phyloP scores from a whole-genome alignment of 2,329 filamentous ascomycete genomes.

The Paracoccidioides brasiliensis region DNA sequence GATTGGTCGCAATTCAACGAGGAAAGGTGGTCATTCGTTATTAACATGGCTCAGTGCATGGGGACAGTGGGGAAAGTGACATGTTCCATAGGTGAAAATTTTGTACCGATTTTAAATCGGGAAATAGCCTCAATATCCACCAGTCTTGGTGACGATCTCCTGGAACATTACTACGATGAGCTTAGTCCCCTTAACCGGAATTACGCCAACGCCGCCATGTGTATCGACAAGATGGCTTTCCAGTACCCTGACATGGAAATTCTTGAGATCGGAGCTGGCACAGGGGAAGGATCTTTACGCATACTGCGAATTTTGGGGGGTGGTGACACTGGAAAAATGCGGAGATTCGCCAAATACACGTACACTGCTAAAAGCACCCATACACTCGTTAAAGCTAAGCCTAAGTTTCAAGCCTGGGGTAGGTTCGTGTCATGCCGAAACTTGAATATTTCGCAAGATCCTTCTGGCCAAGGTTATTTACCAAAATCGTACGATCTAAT shows the following conservation, averaged over 20 bases:
- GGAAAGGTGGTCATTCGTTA: neutral
- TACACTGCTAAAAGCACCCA: slow-evolving; percentile 13
- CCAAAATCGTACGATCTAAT: slow-evolving; percentile 20
- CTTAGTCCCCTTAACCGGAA: slow-evolving; percentile 12
- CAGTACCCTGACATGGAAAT: slow-evolving; percentile 17
- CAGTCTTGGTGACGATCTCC: slow-evolving; percentile 16
- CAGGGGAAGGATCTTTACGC: neutral
- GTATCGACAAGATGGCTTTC: slow-evolving; percentile 17
- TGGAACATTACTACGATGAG: slow-evolving; percentile 14
- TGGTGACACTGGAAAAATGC: neutral
- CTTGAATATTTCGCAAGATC: slow-evolving; percentile 20
- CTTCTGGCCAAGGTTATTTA: slow-evolving; percentile 21
- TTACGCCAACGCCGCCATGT: slow-evolving; percentile 13
- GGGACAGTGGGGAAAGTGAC: neutral
- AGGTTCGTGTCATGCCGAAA: slow-evolving; percentile 15
- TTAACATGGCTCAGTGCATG: neutral
- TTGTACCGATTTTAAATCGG: slow-evolving; percentile 15
- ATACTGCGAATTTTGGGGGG: neutral
- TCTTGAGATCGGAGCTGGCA: slow-evolving; percentile 14
- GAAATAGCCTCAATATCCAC: slow-evolving; percentile 18
- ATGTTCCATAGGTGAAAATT: slow-evolving; percentile 8
- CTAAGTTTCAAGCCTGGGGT: slow-evolving; percentile 3
- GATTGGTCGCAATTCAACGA: neutral
- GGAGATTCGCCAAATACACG: slow-evolving; percentile 6
- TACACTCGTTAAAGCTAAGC: slow-evolving; percentile 9